Conservation (phyloP, 1,284 basidiomycete genomes). For the Irpex sp. region DNA sequence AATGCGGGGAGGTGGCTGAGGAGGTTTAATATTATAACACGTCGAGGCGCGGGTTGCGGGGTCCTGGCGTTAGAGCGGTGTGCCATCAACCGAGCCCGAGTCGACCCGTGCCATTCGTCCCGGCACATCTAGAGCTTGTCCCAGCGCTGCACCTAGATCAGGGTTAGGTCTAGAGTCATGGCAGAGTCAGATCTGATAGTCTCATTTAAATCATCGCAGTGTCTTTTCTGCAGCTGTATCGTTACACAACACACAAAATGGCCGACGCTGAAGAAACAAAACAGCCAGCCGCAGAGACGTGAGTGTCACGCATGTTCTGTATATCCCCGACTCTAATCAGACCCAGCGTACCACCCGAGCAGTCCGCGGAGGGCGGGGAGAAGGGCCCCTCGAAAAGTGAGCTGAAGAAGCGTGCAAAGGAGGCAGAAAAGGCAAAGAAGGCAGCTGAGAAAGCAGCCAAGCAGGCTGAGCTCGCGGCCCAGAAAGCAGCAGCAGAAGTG, state of each 20-base stretch:
- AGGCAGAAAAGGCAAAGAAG: conserved; percentile 91
- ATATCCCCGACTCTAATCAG: neutral
- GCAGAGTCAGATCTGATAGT: conserved; percentile 5
- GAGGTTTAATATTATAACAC: neutral
- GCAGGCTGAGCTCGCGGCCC: conserved; percentile 73
- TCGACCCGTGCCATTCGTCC: conserved; percentile 8
- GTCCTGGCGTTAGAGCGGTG: neutral
- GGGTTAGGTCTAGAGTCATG: conserved; percentile 5
- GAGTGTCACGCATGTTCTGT: conserved; percentile 8
- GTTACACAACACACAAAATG: conserved; percentile 14
- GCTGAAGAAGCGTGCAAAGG: conserved; percentile 90
- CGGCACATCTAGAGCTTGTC: conserved; percentile 5
- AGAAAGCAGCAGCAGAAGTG: conserved; percentile 72
- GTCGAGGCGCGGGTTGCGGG: neutral
- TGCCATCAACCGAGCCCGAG: conserved; percentile 11
- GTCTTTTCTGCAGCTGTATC: neutral
- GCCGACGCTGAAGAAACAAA: conserved; percentile 18
- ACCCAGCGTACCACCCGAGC: neutral
- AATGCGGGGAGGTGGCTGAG: conserved; percentile 4
- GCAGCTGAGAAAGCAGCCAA: conserved; percentile 82
- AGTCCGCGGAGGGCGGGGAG: conserved; percentile 31
- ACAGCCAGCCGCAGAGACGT: conserved; percentile 19
- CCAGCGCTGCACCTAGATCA: conserved; percentile 1
- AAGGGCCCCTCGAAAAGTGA: conserved; percentile 78
- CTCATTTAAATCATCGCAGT: neutral